Base-by-base conservation (phyloP, 345 rosid species). In the Pistacia vera region DNA sequence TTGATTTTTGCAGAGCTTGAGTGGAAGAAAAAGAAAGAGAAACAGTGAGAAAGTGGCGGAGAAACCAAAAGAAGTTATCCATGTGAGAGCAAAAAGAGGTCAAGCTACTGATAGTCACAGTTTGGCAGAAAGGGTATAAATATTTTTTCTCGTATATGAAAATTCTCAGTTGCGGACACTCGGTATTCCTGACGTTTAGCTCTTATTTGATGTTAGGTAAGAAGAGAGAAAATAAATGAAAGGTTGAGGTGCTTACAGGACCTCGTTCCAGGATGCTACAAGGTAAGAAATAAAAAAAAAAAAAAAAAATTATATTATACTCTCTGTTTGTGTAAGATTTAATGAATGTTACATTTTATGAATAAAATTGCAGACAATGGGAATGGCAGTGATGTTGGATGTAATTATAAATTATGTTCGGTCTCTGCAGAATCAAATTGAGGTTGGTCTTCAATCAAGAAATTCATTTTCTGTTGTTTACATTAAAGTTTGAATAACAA, bases 101-200 rank as follows among this genome's bases (percentile, higher is more conserved):
- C 90, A 90, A 87, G 94, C 94, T 76, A 90, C 94, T 56, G 94
- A 88, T 74, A 88, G 90, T 71, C 93, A 90, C 76, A 90, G 93
- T 73, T 78, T 90, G 68, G 90, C 94, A 11, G 92, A 90, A 83
- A 86, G 92, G 89, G 92, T 90, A 83, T 22, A 22, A 22, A 22
- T 22, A 22, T 22, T 22, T 22, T 22, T 22, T 22, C 33, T 30
- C 33, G 33, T 30, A 1, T 4, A 38, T 38, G 5, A 38, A 38
- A 38, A 38, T 38, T 38, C 41, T 38, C 41, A 38, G 7, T 38
- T 38, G 41, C 41, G 3, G 41, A 38, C 41, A 0, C 3, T 38
- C 7, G 2, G 41, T 38, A 38, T 38, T 38, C 41, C 41, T 38
- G 41, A 38, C 41, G 7, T 38, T 38, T 13, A 11, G 56, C 13